phyloP scores from a whole-genome alignment of 164 flowering plant genomes.

The Platanus orientalis region DNA sequence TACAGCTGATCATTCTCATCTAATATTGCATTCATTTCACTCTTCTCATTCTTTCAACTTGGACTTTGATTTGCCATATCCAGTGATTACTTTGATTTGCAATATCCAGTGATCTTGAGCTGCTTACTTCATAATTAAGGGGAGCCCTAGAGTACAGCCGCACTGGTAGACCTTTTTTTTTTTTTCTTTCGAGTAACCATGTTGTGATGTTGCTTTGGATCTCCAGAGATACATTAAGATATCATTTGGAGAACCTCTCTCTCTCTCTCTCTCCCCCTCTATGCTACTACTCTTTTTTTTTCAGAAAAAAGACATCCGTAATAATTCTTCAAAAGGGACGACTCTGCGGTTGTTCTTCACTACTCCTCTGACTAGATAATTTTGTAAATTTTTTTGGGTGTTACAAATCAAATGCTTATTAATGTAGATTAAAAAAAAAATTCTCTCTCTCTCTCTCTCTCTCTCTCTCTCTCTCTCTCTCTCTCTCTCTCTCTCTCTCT shows the following conservation, averaged over 20 bases:
- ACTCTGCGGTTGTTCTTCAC: no score
- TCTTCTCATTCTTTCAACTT: slow-evolving; percentile 10
- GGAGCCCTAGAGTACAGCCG: slow-evolving; percentile 27
- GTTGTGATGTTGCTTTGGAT: slow-evolving; percentile 29
- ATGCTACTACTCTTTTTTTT: no score
- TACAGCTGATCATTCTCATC: no score
- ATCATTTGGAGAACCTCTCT: slow-evolving; percentile 18
- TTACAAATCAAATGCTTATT: no score
- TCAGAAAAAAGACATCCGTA: no score
- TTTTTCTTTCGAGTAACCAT: slow-evolving; percentile 51
- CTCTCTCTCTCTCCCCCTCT: slow-evolving; percentile 22
- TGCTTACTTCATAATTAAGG: slow-evolving; percentile 33
- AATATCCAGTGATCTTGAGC: slow-evolving; percentile 19
- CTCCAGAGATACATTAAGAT: slow-evolving; percentile 29
- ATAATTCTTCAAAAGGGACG: no score
- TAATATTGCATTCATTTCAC: slow-evolving; percentile 31
- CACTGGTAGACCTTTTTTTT: slow-evolving; percentile 26
- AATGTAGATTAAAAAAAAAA: no score
- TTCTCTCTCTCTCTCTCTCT: no score
- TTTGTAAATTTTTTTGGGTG: no score
- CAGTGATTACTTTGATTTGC: slow-evolving; percentile 9
- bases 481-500: no score
- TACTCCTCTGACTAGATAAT: no score
- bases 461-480: no score
- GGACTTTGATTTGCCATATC: slow-evolving; percentile 16